Base-by-base conservation (phyloP, 2,329 filamentous ascomycete species). In the Ciborinia camelliae region DNA sequence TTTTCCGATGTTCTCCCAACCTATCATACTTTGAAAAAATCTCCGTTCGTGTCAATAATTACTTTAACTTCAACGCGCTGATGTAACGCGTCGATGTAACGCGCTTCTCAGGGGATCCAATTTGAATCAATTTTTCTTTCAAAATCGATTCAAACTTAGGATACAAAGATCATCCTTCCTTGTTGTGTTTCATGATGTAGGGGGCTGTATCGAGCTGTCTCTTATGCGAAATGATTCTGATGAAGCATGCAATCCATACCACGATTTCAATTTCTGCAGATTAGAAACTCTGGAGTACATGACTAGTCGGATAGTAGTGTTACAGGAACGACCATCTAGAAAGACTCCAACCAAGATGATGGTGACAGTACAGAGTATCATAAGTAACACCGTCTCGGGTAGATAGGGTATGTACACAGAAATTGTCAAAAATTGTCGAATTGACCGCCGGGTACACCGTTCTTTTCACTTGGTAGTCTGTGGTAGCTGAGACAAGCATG, bases 221-320 rank as follows among this genome's bases (percentile, higher is more conserved):
- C 35, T 53, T n/a, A 41, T 50, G 54, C 48, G 52, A 45, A 58
- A 32, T 45, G 45, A 37, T 32, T 58, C 32, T 63, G 61, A 63
- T 63, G 52, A 58, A 58, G 61, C 61, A 63, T 63, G 61, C 61
- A 58, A 63, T 39, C 61, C 52, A 63, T 53, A 63, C 61, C 61
- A 47, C 52, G 52, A 63, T 63, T 63, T 41, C 30, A 63, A 20
- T 32, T 39, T 58, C 45, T 63, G 61, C 61, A 63, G 61, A 47
- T 63, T 32, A 35, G 20, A 54, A 53, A 48, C 39, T 58, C 61
- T 63, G 61, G 61, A 63, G 61, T 63, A 58, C 61, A 57, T 58
- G 41, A 57, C 35, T 28, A 18, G 35, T 10, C 9, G 43, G n/a
- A n/a, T 45, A 12, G 18, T 37, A 43, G 60, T 55, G n/a, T 28